Evolutionary conservation across 2,329 filamentous ascomycete genomes (phyloP), one percentile per base, ranked within the genome.

Genomic region (Colletotrichum tamarilloi): DNA sequence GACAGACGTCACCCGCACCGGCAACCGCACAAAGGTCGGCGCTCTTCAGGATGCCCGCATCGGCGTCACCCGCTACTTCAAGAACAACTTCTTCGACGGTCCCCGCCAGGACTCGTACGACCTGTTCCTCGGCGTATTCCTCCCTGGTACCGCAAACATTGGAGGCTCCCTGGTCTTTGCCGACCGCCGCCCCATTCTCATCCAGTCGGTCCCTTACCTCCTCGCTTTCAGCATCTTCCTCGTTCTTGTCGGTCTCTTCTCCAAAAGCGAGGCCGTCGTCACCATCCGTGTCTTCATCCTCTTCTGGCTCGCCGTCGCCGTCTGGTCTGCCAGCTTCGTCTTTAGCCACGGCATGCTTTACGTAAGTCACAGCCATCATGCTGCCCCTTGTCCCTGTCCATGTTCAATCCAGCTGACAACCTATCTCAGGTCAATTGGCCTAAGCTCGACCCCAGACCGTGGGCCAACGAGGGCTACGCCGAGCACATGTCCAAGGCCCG

Each of bases 1-100:
- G 89, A 99, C 97, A 0, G 97, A 99, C 81, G 95, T 98, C 78
- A 99, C 97, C 2, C 92, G 97, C n/a, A 95, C 95, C 1, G 97
- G 96, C 62, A 92, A 94, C 79, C 91, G 97, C 67, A 99, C 97
- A 35, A 95, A 92, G 80, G 90, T 91, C 9, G 97, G 97, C 67
- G 93, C 94, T 72, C 84, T 98, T 62, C 94, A 97, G 80, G 97
- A 99, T 82, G 87, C 95, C 64, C 94, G 92, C 78, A 96, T 98
- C 76, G 97, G 95, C 53, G 86, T 97, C 76, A 97, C 94, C 7
- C 91, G 97, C 75, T 99, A 98, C 83, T 91, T 95, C 76, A 90
- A 92, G 72, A 99, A 99, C 86, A 99, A 99, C 84, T 98, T 98
- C 83, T 84, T 92, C 71, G 97, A 99, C 79, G 97, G 97, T 0